Evolutionary conservation across 495 filamentous ascomycete species (phyloP).

Genomic region (Aspergillus saccharolyticus): DNA sequence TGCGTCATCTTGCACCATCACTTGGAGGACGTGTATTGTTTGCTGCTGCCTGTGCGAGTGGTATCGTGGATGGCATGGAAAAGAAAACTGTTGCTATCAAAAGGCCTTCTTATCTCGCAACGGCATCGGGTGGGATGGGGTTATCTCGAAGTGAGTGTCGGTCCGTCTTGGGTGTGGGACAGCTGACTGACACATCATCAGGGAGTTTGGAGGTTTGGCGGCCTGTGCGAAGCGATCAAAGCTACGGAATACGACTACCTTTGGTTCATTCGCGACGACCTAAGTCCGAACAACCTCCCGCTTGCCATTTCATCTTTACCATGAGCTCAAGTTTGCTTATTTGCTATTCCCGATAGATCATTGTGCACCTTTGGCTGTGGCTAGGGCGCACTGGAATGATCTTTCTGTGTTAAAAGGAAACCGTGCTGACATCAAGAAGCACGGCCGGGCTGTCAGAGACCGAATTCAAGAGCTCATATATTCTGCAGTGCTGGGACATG

Average conservation of each 20-base stretch:
- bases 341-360: neutral
- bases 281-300: too few species aligned
- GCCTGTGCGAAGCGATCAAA: neutral
- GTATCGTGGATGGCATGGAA: neutral
- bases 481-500: too few species aligned
- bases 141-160: neutral
- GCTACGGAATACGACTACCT: neutral
- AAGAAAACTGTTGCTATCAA: neutral
- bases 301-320: too few species aligned
- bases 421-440: too few species aligned
- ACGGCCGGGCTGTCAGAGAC: too few species aligned
- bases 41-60: neutral
- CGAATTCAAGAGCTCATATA: too few species aligned
- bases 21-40: neutral
- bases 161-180: neutral
- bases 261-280: neutral
- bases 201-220: neutral
- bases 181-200: neutral
- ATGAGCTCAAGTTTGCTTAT: too few species aligned
- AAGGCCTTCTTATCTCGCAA: neutral
- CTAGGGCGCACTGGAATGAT: too few species aligned
- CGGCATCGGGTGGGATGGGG: neutral
- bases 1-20: neutral
- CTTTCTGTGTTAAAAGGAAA: too few species aligned
- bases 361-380: too few species aligned